These are phyloP conservation scores for Multifurca ochricompacta DNA, from an alignment of 768 basidiomycete species.

Conservation along the genomic window DNA sequence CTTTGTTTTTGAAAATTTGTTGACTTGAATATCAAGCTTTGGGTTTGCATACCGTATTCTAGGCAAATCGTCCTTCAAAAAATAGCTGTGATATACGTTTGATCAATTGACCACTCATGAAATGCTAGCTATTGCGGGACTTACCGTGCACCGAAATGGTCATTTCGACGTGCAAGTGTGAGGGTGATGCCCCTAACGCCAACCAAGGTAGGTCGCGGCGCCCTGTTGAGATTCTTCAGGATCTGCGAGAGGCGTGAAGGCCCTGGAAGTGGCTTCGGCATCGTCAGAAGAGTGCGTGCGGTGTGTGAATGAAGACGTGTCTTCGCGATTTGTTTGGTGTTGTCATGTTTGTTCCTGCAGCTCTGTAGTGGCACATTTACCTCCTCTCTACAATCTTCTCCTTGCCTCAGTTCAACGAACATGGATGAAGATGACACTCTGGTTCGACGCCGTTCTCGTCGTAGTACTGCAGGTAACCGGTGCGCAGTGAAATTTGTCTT, in stretches of 20 bases:
- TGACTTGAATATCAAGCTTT: slow-evolving; percentile 49
- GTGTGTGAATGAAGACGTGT: neutral
- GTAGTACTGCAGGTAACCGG: slow-evolving; percentile 78
- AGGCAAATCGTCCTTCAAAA: slow-evolving; percentile 71
- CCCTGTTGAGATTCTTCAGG: slow-evolving; percentile 41
- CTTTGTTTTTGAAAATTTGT: slow-evolving; percentile 43
- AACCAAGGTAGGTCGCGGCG: slow-evolving; percentile 42
- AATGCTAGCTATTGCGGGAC: slow-evolving; percentile 17
- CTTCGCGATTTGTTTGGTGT: neutral
- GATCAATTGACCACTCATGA: neutral
- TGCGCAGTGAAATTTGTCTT: slow-evolving; percentile 24
- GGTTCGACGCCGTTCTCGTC: slow-evolving; percentile 50
- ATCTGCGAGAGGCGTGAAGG: slow-evolving; percentile 51
- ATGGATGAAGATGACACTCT: slow-evolving; percentile 36
- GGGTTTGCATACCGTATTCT: slow-evolving; percentile 76
- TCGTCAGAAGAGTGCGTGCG: neutral
- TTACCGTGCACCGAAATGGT: slow-evolving; percentile 71
- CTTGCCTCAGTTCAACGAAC: slow-evolving; percentile 8
- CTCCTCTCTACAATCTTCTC: neutral
- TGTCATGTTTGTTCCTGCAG: neutral
- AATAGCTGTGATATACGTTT: slow-evolving; percentile 43
- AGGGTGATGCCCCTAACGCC: slow-evolving; percentile 47
- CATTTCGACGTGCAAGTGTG: slow-evolving; percentile 51
- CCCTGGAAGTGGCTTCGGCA: slow-evolving; percentile 28
- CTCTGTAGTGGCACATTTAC: neutral